phyloP scores from a whole-genome alignment of 2,329 filamentous ascomycete species.

The Thielaviopsis punctulata region DNA sequence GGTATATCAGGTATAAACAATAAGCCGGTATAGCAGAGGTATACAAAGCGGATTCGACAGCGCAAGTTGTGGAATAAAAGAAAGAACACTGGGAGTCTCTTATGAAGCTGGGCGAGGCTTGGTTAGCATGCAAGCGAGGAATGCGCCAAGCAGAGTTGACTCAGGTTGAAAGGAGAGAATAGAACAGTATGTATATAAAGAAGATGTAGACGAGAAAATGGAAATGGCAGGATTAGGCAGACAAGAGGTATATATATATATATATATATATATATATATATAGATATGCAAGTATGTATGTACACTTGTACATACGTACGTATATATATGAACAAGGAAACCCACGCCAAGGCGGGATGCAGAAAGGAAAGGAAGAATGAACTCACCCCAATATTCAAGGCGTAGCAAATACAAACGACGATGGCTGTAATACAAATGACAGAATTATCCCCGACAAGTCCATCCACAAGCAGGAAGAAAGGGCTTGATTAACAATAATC shows the following conservation, averaged over 20 bases:
- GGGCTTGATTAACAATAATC: neutral
- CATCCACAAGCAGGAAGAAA: neutral
- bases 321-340: neutral
- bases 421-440: neutral
- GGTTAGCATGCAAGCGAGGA: neutral
- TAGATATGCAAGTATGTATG: too few relatives aligned
- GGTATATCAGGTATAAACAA: too few relatives aligned
- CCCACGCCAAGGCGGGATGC: neutral
- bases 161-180: neutral
- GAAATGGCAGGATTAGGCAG: neutral
- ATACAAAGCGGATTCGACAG: neutral
- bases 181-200: neutral
- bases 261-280: too few relatives aligned
- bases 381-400: neutral
- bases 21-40: too few relatives aligned
- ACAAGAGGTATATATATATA: neutral
- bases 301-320: neutral
- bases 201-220: too few relatives aligned
- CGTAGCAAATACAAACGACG: too few relatives aligned
- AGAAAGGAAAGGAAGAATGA: neutral
- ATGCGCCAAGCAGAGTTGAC: neutral
- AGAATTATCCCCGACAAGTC: neutral
- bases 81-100: neutral
- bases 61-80: neutral
- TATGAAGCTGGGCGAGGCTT: neutral